Evolutionary conservation across 1,284 basidiomycete species (phyloP), one percentile per base, ranked within the genome.

Genomic region (Cutaneotrichosporon sp.): DNA sequence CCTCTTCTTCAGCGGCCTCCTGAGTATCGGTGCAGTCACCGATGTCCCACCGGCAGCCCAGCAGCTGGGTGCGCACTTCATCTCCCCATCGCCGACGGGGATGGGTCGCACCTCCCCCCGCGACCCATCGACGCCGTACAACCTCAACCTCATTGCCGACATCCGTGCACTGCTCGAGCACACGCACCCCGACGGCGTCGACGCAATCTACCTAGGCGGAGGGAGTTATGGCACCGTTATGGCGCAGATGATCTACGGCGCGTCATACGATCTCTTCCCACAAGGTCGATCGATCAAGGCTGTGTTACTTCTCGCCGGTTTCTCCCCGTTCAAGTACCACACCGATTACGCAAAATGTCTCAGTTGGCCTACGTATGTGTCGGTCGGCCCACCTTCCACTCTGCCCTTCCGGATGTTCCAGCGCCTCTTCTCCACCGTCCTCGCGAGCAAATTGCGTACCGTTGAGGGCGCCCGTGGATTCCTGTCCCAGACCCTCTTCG

Each of bases 181-280:
- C 69, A 80, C 86, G 26, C 85, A 86, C 67, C 83, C 84, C 1
- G 73, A 82, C 21, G 72, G 75, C 21, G 63, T 72, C 14, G 69
- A 81, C 14, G 79, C 42, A 2, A 32, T 65, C 10, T 65, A 56
- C 51, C 65, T 86, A 57, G 76, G 79, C 5, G 86, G 84, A 1
- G 84, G 85, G 14, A 85, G 85, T 7, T 85, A 83, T 64, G 87
- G 86, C 26, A 84, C 84, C 0, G 81, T 82, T 5, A 76, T 83
- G 8, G 84, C 86, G 0, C 86, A 87, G 76, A 85, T 87, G 40
- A 71, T 88, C 30, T 86, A 84, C 64, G 85, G 84, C 4, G 82
- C 85, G 0, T 70, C 84, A 0, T 83, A 83, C 73, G 80, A 83
- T 68, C 68, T 75, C 21, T 87, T 87, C 68, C 85, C 85, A 4